These are phyloP conservation scores for Akanthomyces dipterigenus DNA, from an alignment of 2,329 filamentous ascomycete species.

Conservation along the genomic window DNA sequence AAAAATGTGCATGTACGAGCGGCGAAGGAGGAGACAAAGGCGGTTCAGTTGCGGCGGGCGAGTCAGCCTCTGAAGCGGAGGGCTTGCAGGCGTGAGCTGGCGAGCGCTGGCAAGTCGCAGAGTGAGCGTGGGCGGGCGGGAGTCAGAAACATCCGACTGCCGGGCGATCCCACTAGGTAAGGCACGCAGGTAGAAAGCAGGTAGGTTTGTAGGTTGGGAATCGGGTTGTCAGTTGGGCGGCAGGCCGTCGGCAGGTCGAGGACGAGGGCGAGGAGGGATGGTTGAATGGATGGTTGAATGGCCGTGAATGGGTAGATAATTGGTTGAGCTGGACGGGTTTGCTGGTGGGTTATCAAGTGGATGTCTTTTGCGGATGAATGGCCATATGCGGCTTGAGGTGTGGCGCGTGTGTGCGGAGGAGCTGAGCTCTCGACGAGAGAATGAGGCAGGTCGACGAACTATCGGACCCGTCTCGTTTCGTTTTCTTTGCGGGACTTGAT, in stretches of 20 bases:
- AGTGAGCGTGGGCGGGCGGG: background rate
- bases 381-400: conserved; percentile 1
- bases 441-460: background rate
- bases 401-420: conserved; percentile 1
- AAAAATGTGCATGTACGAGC: background rate
- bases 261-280: background rate
- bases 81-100: background rate
- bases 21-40: background rate
- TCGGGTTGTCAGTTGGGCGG: background rate
- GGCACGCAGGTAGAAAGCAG: no score
- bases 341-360: conserved; percentile 3
- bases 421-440: background rate
- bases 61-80: conserved; percentile 8
- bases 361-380: background rate
- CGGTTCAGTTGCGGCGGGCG: conserved; percentile 3
- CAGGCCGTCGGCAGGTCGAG: no score
- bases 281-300: background rate
- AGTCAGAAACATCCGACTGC: conserved; percentile 6
- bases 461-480: background rate
- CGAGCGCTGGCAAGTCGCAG: background rate
- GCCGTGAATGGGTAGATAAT: background rate
- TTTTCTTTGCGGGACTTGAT: background rate
- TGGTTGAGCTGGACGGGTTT: background rate
- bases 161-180: background rate
- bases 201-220: background rate